Evolutionary conservation across 1,284 basidiomycete genomes (phyloP).

Genomic region (Rhodotorula sp.): DNA sequence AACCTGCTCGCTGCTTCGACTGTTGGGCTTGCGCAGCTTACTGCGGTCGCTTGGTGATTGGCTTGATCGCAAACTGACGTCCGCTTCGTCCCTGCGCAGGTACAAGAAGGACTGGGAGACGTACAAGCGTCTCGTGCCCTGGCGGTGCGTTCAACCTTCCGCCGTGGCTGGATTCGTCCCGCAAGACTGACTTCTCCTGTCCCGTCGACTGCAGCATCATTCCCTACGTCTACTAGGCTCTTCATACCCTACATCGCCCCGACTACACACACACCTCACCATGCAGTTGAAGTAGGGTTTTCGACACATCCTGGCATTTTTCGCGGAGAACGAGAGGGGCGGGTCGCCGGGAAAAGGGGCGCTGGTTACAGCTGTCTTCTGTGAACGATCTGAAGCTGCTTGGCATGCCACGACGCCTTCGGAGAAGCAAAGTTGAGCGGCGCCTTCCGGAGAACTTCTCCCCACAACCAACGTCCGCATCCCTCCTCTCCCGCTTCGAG

Average conservation of each 20-base stretch:
- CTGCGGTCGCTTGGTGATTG: too few relatives aligned
- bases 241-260: too few relatives aligned
- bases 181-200: neutral
- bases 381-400: neutral
- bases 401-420: too few relatives aligned
- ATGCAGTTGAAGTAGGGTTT: too few relatives aligned
- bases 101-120: conserved; percentile 82
- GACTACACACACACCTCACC: too few relatives aligned
- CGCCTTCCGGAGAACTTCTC: too few relatives aligned
- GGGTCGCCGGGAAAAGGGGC: neutral
- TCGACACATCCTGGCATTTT: too few relatives aligned
- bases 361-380: neutral
- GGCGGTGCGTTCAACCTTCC: conserved; percentile 21
- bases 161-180: neutral
- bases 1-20: neutral
- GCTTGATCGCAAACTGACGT: neutral
- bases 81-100: conserved; percentile 46
- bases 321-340: neutral
- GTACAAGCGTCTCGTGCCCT: conserved; percentile 64
- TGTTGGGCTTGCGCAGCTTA: neutral
- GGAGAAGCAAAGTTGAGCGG: too few relatives aligned
- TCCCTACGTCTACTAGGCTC: conserved; percentile 70
- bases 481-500: too few relatives aligned
- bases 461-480: too few relatives aligned
- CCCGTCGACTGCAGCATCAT: conserved; percentile 66